Evolutionary conservation across 1,284 basidiomycete genomes (phyloP).

Genomic region (Irpex rosettiformis): DNA sequence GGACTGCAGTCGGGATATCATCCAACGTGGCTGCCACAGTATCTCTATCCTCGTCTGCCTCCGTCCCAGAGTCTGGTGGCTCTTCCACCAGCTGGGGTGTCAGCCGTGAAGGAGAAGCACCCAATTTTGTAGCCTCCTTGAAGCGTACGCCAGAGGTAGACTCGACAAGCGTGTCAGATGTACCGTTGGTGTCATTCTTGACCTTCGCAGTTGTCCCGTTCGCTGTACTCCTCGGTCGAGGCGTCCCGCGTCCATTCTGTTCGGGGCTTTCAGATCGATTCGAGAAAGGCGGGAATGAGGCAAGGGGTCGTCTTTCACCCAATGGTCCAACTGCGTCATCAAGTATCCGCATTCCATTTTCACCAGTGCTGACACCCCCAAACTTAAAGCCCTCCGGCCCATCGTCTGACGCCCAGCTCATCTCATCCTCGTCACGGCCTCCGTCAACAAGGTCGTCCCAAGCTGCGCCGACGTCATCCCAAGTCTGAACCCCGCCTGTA

Average conservation of each 20-base stretch:
- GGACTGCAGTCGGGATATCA: conserved; percentile 34
- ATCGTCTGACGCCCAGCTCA: conserved; percentile 48
- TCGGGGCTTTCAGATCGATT: background rate
- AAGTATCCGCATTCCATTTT: conserved; percentile 8
- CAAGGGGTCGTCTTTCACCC: conserved; percentile 25
- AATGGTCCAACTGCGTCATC: conserved; percentile 29
- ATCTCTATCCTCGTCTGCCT: conserved; percentile 20
- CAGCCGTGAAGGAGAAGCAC: background rate
- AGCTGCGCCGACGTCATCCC: conserved; percentile 47
- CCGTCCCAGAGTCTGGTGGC: conserved; percentile 26
- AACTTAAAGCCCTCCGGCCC: conserved; percentile 31
- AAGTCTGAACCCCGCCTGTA: conserved; percentile 30
- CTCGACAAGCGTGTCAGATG: background rate
- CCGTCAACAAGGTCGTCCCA: conserved; percentile 50
- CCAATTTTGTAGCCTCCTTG: background rate
- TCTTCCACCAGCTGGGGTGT: conserved; percentile 16
- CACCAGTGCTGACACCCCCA: conserved; percentile 4
- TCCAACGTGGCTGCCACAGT: conserved; percentile 36
- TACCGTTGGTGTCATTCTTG: background rate
- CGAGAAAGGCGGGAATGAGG: conserved; percentile 18
- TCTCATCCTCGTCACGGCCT: conserved; percentile 29
- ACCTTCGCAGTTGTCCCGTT: conserved; percentile 1
- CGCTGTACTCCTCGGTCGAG: background rate
- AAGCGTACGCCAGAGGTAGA: conserved; percentile 1
- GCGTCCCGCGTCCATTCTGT: conserved; percentile 2